Percentiles rank a stretch among this genome's conserved stretches.
These are phyloP conservation scores for Umbellularia californica DNA, from an alignment of 164 flowering plant species.

Conservation along the genomic window DNA sequence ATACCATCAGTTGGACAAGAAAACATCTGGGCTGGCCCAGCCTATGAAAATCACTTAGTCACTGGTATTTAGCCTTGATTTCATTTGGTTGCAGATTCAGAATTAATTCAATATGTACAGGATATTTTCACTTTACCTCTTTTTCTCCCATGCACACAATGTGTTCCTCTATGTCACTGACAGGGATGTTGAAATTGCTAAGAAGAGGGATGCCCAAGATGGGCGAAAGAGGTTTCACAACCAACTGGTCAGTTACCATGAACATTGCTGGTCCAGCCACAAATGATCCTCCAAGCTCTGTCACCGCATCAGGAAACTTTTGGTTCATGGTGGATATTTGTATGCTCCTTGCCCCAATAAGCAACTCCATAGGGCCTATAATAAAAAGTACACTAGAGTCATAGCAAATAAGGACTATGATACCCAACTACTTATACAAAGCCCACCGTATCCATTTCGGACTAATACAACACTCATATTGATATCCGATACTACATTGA, in stretches of 20 bases:
- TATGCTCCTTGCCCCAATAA: too few relatives aligned
- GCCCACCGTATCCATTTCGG: too few relatives aligned
- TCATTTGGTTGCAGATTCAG: too few relatives aligned
- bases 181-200: background rate
- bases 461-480: too few relatives aligned
- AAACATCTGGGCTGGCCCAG: background rate
- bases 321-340: background rate
- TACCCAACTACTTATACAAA: too few relatives aligned
- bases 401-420: too few relatives aligned
- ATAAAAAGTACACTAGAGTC: too few relatives aligned
- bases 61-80: background rate
- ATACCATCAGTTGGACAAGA: background rate
- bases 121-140: background rate
- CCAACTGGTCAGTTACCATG: slow-evolving; percentile 4
- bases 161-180: background rate
- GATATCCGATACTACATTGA: too few relatives aligned
- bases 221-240: background rate
- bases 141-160: background rate
- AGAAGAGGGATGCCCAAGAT: background rate
- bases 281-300: background rate
- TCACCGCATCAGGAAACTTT: background rate
- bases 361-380: background rate
- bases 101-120: too few relatives aligned
- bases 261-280: background rate
- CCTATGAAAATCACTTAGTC: background rate